A percentile compares a stretch with the other conserved stretches of the same genome.
Conservation (phyloP, 2,329 filamentous ascomycete species). For the Claviceps sp. region DNA sequence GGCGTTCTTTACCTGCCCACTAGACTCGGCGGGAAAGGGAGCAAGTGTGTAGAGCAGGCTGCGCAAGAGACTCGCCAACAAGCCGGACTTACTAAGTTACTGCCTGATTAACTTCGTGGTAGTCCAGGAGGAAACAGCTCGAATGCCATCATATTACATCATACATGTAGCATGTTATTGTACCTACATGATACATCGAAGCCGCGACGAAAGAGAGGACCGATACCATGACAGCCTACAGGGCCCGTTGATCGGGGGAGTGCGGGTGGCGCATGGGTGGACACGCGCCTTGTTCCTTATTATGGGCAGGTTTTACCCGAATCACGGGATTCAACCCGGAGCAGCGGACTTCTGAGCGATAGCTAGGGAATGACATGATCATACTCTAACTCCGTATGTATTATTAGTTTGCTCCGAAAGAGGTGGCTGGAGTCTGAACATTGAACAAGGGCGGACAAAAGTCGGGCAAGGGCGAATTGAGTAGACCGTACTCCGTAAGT, state of each 20-base stretch:
- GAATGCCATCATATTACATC: neutral
- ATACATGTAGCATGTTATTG: neutral
- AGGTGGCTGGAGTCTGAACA: no score
- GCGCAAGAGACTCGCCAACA: neutral
- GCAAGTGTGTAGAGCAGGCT: no score
- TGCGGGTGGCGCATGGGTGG: neutral
- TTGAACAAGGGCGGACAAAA: neutral
- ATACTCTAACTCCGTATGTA: no score
- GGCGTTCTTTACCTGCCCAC: neutral
- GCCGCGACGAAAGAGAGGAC: neutral
- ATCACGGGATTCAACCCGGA: neutral
- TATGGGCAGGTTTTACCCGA: neutral
- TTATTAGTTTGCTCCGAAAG: neutral
- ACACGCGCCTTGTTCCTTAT: neutral
- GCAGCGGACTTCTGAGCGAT: neutral
- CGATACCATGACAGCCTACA: neutral
- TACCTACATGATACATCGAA: no score
- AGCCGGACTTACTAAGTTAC: neutral
- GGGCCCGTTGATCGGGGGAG: neutral
- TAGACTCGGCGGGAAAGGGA: neutral
- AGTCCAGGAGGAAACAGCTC: neutral
- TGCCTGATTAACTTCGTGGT: neutral
- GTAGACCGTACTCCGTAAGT: no score
- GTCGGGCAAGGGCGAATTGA: neutral
- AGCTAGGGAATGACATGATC: neutral